Base-by-base conservation (phyloP, 116 monocot species). In the Phalaenopsis hybrid region DNA sequence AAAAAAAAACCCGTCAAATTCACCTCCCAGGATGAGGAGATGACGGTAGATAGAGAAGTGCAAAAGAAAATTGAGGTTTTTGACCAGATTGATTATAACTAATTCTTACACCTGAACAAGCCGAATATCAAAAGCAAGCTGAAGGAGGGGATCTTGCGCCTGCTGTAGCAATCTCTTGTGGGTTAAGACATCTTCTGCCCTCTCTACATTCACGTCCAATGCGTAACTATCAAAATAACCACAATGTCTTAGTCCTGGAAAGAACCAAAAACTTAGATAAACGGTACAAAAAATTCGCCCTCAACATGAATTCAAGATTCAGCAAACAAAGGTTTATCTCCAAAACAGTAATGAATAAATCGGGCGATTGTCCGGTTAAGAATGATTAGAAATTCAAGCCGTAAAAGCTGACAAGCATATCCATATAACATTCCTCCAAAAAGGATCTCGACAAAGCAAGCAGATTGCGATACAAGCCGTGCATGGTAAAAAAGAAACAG, bases 141-240 rank as follows among this genome's bases (percentile, higher is more conserved):
- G 73, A n/a, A 81, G 81, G 33, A 80, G 76, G 5, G 89, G 86
- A 79, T 89, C 89, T 37, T 78, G 76, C 4, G 89, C 89, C 75
- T 81, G 57, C 77, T 89, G 83, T 49, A 89, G 44, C 81, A 89
- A 79, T 74, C 76, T 81, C 75, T 89, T 86, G 79, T 89, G 89
- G 52, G 86, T 89, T 78, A 89, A 75, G 15, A 89, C 89, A 59
- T 89, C 89, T 70, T 89, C 89, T 20, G 89, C 89, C 75, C 89
- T 78, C 84, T 86, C 89, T 51, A 86, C 89, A 84, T 89, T 89
- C 84, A 89, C 89, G 85, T 89, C 89, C 83, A 89, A 84, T 17
- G 89, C 89, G 25, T 84, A 89, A 6, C 86, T 83, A 78, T 49
- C 51, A 48, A 57, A 51, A 51, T 20, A 77, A 51, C 12, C 49